These are phyloP conservation scores for Suillus paluster DNA, from an alignment of 768 basidiomycete genomes.

Conservation along the genomic window DNA sequence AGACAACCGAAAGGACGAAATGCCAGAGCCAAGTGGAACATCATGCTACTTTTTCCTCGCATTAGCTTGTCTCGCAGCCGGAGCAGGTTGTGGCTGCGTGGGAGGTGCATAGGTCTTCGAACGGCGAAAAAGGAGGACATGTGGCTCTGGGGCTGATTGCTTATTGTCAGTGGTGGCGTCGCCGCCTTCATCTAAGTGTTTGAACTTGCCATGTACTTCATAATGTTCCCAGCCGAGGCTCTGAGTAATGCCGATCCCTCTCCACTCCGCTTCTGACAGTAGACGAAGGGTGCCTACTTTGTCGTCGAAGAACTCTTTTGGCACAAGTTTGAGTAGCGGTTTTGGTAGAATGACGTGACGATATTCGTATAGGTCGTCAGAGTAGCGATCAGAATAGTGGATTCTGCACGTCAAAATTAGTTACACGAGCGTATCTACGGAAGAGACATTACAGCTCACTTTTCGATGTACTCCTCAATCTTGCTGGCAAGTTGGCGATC, in stretches of 20 bases:
- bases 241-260: constrained; percentile 95
- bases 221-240: constrained; percentile 98
- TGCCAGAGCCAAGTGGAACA: constrained; percentile 24
- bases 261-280: constrained; percentile 89
- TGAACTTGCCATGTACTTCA: constrained; percentile 85
- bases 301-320: constrained; percentile 80
- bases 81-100: constrained; percentile 45
- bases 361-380: constrained; percentile 93
- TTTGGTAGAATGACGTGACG: constrained; percentile 97
- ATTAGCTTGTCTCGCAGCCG: constrained; percentile 47
- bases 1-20: constrained; percentile 24
- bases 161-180: constrained; percentile 15
- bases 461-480: constrained; percentile 80
- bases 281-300: constrained; percentile 83
- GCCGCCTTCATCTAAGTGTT: constrained; percentile 4
- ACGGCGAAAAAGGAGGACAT: constrained; percentile 92
- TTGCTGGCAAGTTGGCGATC: constrained; percentile 49
- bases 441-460: constrained; percentile 46
- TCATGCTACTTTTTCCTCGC: constrained; percentile 43
- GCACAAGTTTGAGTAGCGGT: constrained; percentile 90
- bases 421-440: constrained; percentile 21
- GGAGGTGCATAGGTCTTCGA: constrained; percentile 67
- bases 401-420: constrained; percentile 53
- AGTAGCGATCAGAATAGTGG: constrained; percentile 90
- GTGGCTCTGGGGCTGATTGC: constrained; percentile 81